Conservation (phyloP, 306 rosid species). For the Rosa persica region DNA sequence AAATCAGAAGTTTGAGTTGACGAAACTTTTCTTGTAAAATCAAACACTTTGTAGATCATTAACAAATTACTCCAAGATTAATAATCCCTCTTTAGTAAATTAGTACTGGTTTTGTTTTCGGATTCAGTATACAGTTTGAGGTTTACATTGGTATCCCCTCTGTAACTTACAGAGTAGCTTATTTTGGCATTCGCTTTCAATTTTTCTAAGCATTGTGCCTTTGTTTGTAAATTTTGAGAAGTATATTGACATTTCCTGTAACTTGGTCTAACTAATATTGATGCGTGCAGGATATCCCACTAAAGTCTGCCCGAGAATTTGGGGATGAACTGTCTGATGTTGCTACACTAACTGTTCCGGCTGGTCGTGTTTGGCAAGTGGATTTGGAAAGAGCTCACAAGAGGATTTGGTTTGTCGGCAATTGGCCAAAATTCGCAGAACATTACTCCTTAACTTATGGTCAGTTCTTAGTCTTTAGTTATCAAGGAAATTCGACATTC, state of each 20-base stretch:
- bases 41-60: not conserved
- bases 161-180: not conserved
- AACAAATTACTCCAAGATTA: not conserved
- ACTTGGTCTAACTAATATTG: not conserved
- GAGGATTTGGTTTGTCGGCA: conserved; percentile 8
- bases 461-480: conserved; percentile 27
- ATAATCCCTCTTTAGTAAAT: not conserved
- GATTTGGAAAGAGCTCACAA: conserved; percentile 16
- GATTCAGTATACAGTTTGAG: not conserved
- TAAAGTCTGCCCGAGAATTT: not conserved
- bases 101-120: not conserved
- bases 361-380: conserved; percentile 25
- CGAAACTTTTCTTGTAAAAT: not conserved
- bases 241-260: not conserved
- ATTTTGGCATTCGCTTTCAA: not conserved
- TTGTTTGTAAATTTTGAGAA: not conserved
- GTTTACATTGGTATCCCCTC: not conserved
- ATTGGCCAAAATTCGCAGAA: conserved; percentile 24
- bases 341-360: conserved; percentile 17
- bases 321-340: conserved; percentile 13
- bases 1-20: not conserved
- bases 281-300: conserved; percentile 21
- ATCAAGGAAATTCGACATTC: conserved; percentile 27
- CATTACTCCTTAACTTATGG: conserved; percentile 13
- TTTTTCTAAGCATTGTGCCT: not conserved